phyloP scores from a whole-genome alignment of 148 eudicot genomes.

The Mesembryanthemum crystallinum region DNA sequence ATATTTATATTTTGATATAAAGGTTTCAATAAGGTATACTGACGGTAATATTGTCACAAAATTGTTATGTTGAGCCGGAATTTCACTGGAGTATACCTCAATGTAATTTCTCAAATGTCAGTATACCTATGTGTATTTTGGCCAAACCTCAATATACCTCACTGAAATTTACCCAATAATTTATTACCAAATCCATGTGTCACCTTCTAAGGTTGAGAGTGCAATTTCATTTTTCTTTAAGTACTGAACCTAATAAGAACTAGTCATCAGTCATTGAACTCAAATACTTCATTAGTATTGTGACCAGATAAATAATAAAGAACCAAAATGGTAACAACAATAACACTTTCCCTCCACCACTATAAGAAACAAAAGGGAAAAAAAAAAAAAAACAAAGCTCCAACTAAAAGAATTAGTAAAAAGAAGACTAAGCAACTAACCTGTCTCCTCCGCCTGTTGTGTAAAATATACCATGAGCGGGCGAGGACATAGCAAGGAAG shows the following conservation, averaged over 20 bases:
- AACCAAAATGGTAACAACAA: neutral
- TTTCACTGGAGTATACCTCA: no score
- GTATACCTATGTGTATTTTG: no score
- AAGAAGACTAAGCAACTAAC: slow-evolving; percentile 22
- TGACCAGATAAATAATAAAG: neutral
- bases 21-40: no score
- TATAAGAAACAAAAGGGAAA: neutral
- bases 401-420: neutral
- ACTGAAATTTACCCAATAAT: no score
- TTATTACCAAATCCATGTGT: no score
- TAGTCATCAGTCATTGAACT: neutral
- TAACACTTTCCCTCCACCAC: neutral
- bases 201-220: no score
- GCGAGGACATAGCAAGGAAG: slow-evolving; percentile 74
- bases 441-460: slow-evolving; percentile 64
- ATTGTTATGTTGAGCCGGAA: no score
- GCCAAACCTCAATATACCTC: no score
- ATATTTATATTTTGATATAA: no score
- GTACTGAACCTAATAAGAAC: neutral
- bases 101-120: no score
- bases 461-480: slow-evolving; percentile 58
- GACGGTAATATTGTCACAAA: no score
- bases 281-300: neutral
- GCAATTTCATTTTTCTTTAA: no score
- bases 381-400: neutral